Evolutionary conservation across 176 grass and related monocot genomes (phyloP).

Genomic region (Zoysia japonica): DNA sequence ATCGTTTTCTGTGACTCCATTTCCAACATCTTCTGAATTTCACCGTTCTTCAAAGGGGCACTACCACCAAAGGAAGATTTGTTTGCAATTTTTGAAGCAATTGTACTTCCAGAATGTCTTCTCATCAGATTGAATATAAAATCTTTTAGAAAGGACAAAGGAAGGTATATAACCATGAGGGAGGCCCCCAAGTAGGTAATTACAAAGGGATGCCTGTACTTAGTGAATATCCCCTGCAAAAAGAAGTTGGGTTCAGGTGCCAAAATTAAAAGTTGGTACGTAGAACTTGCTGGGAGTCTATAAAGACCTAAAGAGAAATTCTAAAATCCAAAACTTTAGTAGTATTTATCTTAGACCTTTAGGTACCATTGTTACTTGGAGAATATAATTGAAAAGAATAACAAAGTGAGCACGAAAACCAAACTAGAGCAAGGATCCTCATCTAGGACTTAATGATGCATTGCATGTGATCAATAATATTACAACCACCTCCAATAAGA

Average conservation of each 20-base stretch:
- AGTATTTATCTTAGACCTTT: too few relatives aligned
- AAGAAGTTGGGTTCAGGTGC: constrained; percentile 20
- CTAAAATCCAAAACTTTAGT: too few relatives aligned
- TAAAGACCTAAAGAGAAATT: not conserved
- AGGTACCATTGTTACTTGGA: not conserved
- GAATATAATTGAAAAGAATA: not conserved
- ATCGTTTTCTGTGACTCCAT: constrained; percentile 69
- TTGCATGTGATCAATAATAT: constrained; percentile 30
- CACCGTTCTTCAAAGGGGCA: constrained; percentile 55
- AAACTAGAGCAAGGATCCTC: not conserved
- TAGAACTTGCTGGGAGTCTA: not conserved
- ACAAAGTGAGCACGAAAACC: not conserved
- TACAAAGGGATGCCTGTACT: constrained; percentile 92
- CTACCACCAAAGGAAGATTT: constrained; percentile 64
- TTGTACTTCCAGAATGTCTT: constrained; percentile 49
- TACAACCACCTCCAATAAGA: constrained; percentile 21
- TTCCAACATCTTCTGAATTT: constrained; percentile 74
- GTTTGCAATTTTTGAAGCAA: constrained; percentile 48
- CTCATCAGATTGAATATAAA: constrained; percentile 56
- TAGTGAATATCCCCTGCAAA: constrained; percentile 87
- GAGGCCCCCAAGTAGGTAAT: constrained; percentile 91
- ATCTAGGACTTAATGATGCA: constrained; percentile 35
- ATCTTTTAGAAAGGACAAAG: constrained; percentile 81
- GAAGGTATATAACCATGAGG: constrained; percentile 93
- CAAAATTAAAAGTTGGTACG: constrained; percentile 1